Evolutionary conservation across 2,329 filamentous ascomycete genomes (phyloP).

Genomic region (Reticulascus tulasneorum): DNA sequence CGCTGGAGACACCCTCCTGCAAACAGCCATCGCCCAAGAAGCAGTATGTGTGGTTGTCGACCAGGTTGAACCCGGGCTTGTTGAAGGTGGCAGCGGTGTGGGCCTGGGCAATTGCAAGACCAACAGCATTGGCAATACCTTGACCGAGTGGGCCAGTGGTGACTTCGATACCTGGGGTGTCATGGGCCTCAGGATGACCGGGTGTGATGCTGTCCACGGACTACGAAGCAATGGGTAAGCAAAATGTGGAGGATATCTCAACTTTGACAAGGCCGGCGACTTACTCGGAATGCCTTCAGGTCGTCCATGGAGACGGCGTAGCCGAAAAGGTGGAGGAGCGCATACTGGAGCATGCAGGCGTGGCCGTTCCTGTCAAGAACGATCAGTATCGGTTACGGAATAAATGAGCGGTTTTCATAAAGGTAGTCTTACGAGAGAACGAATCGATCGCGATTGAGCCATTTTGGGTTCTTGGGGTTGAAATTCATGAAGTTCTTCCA

Average conservation of each 20-base stretch:
- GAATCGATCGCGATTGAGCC: constrained; percentile 97
- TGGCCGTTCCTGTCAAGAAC: constrained; percentile 79
- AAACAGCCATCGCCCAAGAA: constrained; percentile 98
- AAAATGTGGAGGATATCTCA: no score
- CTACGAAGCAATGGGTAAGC: constrained; percentile 26
- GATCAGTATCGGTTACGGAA: not conserved
- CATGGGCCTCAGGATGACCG: constrained; percentile 93
- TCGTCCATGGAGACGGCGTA: constrained; percentile 85
- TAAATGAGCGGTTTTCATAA: not conserved
- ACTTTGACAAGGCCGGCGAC: constrained; percentile 38
- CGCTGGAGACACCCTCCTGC: constrained; percentile 95
- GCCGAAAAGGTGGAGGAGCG: constrained; percentile 93
- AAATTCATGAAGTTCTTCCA: constrained; percentile 99
- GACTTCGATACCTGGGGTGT: constrained; percentile 95
- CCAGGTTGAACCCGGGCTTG: constrained; percentile 85
- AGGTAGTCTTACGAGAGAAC: constrained; percentile 83
- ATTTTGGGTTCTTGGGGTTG: constrained; percentile 98
- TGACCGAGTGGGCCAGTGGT: constrained; percentile 97
- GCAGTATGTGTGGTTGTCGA: constrained; percentile 95
- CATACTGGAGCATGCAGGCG: constrained; percentile 99
- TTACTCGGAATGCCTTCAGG: constrained; percentile 92
- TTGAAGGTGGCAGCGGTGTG: constrained; percentile 92
- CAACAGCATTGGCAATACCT: constrained; percentile 95
- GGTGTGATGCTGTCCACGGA: constrained; percentile 72
- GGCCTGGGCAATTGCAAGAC: constrained; percentile 93